These are phyloP conservation scores for Herpotrichia juniperi DNA, from an alignment of 2,329 filamentous ascomycete species.

Conservation along the genomic window DNA sequence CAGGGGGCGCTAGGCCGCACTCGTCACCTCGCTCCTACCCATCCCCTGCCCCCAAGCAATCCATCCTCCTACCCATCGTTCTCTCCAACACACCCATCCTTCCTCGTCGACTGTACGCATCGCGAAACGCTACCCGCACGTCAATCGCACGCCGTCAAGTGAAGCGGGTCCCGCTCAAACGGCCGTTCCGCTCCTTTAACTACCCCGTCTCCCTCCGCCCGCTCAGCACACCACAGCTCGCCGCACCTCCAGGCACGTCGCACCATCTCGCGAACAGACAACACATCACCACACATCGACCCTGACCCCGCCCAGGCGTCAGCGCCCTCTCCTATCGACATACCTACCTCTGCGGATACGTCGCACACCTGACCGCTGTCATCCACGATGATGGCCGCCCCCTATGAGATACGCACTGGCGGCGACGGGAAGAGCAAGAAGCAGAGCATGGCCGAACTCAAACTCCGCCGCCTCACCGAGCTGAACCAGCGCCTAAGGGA, in stretches of 20 bases:
- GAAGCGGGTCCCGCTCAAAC: slow-evolving; percentile 30
- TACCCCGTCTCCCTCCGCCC: slow-evolving; percentile 23
- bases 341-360: background rate
- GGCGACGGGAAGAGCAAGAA: slow-evolving; percentile 85
- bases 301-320: slow-evolving; percentile 25
- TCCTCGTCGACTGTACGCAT: slow-evolving; percentile 27
- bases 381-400: slow-evolving; percentile 60
- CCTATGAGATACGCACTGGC: slow-evolving; percentile 70
- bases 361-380: slow-evolving; percentile 17
- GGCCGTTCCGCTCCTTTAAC: slow-evolving; percentile 44
- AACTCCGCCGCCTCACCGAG: slow-evolving; percentile 93
- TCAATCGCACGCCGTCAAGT: slow-evolving; percentile 32
- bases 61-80: slow-evolving; percentile 6
- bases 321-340: slow-evolving; percentile 13
- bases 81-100: slow-evolving; percentile 16
- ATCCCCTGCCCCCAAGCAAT: slow-evolving; percentile 7
- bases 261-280: slow-evolving; percentile 31
- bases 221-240: slow-evolving; percentile 25
- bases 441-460: slow-evolving; percentile 98
- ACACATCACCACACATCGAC: slow-evolving; percentile 24
- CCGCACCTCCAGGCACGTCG: slow-evolving; percentile 36
- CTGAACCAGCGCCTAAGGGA: slow-evolving; percentile 95
- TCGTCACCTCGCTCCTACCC: background rate
- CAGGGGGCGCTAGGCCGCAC: slow-evolving; percentile 10
- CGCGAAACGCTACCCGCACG: slow-evolving; percentile 29